phyloP scores from a whole-genome alignment of 2,329 filamentous ascomycete genomes.

The Coniochaeta ligniaria region DNA sequence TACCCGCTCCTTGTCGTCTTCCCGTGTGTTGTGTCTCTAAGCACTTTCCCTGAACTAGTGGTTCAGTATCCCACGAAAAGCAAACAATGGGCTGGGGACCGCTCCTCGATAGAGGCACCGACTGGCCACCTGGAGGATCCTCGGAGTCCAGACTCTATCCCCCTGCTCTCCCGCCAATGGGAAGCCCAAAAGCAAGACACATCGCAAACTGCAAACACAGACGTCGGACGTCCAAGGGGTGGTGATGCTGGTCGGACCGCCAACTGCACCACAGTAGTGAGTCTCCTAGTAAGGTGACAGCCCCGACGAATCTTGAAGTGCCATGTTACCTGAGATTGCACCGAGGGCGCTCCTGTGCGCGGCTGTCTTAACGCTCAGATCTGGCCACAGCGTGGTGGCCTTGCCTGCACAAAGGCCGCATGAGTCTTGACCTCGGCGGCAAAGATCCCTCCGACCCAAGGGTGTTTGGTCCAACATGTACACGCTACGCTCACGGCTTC shows the following conservation, averaged over 20 bases:
- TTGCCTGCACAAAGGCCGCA: not conserved
- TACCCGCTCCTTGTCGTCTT: not conserved
- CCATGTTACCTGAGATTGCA: not conserved
- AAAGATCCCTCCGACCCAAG: too few relatives aligned
- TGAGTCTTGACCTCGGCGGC: too few relatives aligned
- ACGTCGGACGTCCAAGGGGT: not conserved
- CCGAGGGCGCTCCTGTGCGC: not conserved
- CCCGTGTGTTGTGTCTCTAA: not conserved
- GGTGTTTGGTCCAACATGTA: not conserved
- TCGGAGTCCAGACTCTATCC: not conserved
- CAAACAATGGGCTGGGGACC: not conserved
- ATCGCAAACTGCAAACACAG: not conserved
- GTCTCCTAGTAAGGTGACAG: not conserved
- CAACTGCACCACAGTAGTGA: too few relatives aligned
- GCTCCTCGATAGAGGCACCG: not conserved
- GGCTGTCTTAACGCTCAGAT: not conserved
- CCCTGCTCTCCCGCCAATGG: not conserved
- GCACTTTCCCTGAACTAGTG: not conserved
- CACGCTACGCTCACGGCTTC: not conserved
- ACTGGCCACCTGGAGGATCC: not conserved
- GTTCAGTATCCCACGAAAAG: not conserved
- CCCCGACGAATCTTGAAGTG: not conserved
- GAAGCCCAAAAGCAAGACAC: not conserved
- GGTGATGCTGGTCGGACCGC: not conserved
- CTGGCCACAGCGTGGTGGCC: not conserved